Conservation (phyloP, 2,329 filamentous ascomycete species). For the Grosmannia huntii region DNA sequence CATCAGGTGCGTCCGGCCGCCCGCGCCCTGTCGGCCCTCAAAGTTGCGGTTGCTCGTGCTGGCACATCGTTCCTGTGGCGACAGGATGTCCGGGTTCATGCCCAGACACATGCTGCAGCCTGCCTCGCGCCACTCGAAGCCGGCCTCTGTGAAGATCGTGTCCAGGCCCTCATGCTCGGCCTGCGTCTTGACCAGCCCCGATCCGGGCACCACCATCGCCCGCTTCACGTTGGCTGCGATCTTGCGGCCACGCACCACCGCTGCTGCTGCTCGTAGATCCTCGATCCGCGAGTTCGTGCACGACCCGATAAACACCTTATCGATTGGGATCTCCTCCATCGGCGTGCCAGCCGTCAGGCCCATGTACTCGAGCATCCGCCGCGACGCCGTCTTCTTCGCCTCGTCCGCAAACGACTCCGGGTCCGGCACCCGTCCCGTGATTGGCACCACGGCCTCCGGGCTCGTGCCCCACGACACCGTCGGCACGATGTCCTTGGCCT, state of each 20-base stretch:
- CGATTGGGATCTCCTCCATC: constrained; percentile 82
- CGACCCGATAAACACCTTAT: constrained; percentile 97
- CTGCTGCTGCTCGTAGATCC: constrained; percentile 78
- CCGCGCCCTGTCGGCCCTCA: constrained; percentile 87
- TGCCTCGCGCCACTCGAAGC: constrained; percentile 96
- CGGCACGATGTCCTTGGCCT: constrained; percentile 84
- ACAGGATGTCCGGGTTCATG: constrained; percentile 97
- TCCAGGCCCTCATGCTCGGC: constrained; percentile 88
- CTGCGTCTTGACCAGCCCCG: constrained; percentile 82
- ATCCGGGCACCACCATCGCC: constrained; percentile 93
- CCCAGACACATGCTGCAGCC: constrained; percentile 98
- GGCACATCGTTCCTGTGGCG: constrained; percentile 84
- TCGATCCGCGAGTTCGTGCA: constrained; percentile 97
- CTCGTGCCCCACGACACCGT: constrained; percentile 96
- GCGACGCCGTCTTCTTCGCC: constrained; percentile 66
- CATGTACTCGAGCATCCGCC: constrained; percentile 90
- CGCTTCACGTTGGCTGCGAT: constrained; percentile 80
- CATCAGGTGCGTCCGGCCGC: constrained; percentile 87
- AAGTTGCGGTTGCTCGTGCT: constrained; percentile 97
- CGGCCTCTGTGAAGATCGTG: constrained; percentile 81
- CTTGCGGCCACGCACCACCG: constrained; percentile 77
- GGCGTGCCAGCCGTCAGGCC: constrained; percentile 73
- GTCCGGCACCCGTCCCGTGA: constrained; percentile 79
- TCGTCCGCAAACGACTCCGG: constrained; percentile 76
- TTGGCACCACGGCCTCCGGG: constrained; percentile 90